Evolutionary conservation across 1,284 basidiomycete genomes (phyloP).

Genomic region (Ustilago hordei): DNA sequence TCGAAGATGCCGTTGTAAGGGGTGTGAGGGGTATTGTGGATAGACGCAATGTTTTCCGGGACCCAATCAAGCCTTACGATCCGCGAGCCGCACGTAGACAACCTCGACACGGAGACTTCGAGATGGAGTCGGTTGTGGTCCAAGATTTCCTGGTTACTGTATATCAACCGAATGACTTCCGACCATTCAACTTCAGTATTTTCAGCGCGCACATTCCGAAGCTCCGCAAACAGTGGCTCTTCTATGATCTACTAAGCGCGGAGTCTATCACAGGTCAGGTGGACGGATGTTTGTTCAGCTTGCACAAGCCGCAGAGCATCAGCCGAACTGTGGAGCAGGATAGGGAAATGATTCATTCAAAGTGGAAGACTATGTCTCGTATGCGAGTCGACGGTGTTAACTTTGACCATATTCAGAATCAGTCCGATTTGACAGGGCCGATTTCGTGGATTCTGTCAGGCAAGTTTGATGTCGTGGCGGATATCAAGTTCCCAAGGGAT

Average conservation of each 20-base stretch:
- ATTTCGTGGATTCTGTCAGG: conserved; percentile 97
- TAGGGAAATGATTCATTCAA: conserved; percentile 70
- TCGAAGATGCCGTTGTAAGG: conserved; percentile 89
- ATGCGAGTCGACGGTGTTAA: conserved; percentile 96
- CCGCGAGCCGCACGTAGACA: conserved; percentile 84
- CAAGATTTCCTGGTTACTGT: conserved; percentile 95
- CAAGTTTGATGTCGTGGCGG: conserved; percentile 92
- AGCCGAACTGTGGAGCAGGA: conserved; percentile 84
- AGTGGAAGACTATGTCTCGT: conserved; percentile 92
- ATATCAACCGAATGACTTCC: conserved; percentile 90
- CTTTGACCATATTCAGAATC: conserved; percentile 93
- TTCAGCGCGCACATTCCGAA: conserved; percentile 90
- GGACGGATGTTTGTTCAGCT: conserved; percentile 95
- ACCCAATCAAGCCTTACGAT: conserved; percentile 80
- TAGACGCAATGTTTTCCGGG: conserved; percentile 88
- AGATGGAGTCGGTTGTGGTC: conserved; percentile 86
- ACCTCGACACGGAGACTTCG: conserved; percentile 85
- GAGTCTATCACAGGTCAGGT: conserved; percentile 97
- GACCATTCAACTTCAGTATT: conserved; percentile 89
- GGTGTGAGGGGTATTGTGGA: conserved; percentile 95
- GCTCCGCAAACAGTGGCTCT: conserved; percentile 93
- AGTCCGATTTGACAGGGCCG: conserved; percentile 80
- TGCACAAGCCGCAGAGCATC: conserved; percentile 96
- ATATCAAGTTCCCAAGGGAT: conserved; percentile 94
- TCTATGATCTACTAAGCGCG: conserved; percentile 84